Evolutionary conservation across 1,139 yeast species (phyloP).

Genomic region (Lodderomyces metapsilosis): DNA sequence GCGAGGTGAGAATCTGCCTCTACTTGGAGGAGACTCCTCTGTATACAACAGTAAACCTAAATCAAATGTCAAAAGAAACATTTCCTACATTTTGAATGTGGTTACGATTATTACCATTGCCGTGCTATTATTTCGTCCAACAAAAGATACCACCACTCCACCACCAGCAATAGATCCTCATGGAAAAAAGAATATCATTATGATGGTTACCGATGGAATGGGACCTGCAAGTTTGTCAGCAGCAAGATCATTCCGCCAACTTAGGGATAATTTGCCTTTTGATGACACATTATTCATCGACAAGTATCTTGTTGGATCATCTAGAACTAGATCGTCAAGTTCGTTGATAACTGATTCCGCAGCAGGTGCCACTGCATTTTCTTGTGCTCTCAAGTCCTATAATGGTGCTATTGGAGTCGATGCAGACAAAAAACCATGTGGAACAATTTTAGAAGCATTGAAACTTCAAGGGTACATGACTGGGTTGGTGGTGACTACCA

Average conservation of each 20-base stretch:
- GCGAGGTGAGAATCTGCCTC: constrained; percentile 11
- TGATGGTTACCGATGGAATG: constrained; percentile 91
- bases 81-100: constrained; percentile 14
- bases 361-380: constrained; percentile 91
- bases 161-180: constrained; percentile 12
- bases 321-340: constrained; percentile 71
- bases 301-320: constrained; percentile 66
- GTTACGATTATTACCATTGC: constrained; percentile 14
- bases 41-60: constrained; percentile 9
- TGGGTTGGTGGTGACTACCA: constrained; percentile 84
- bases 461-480: constrained; percentile 74
- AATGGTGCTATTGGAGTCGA: constrained; percentile 84
- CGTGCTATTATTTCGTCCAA: constrained; percentile 12
- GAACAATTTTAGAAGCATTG: constrained; percentile 80
- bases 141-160: neutral
- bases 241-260: constrained; percentile 69
- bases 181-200: constrained; percentile 59
- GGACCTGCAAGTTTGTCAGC: constrained; percentile 81
- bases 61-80: constrained; percentile 6
- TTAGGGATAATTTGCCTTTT: constrained; percentile 46
- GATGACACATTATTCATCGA: constrained; percentile 62
- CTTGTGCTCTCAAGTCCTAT: constrained; percentile 75
- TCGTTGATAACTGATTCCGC: constrained; percentile 87
- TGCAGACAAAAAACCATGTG: constrained; percentile 62
- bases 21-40: constrained; percentile 15